Evolutionary conservation across 331 rosid species (phyloP), one percentile per base, ranked within the genome.

Genomic region (Dryas integrifolia): DNA sequence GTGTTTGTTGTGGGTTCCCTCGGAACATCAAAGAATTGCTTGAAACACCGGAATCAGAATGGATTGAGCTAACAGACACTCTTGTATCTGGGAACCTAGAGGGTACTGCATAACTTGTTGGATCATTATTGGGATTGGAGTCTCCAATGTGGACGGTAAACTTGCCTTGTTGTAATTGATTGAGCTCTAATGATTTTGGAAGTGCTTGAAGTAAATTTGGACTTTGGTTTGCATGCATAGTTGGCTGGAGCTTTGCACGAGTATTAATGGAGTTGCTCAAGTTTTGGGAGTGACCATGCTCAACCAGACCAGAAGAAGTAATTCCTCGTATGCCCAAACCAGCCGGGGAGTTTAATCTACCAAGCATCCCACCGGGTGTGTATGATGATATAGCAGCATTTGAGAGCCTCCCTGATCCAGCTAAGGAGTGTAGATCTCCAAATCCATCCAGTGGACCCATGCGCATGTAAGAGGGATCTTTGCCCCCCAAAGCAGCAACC

Each of bases 281-380:
- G 83, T 81, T 82, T 72, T 80, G 98, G 62, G 83, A 47, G 77
- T 83, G 81, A 74, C 83, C 77, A 4, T 85, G 90, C 24, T 72
- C 92, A 57, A 81, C 76, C 60, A 88, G 83, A 56, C 84, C 72
- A 41, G 89, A 66, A 52, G 92, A 81, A 77, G 84, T 65, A 12
- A 85, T 83, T 76, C 88, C 94, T 69, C 83, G 70, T 67, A 88
- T 12, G 90, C 65, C 80, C 82, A 82, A 79, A 79, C 85, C 77
- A 67, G 85, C 77, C 6, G 90, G 78, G 46, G 97, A 91, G 78
- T 88, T 90, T 70, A 89, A 77, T 81, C 96, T 79, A 63, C 84
- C 30, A 49, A 89, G 70, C 69, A 89, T 77, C 65, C 88, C 92
- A 58, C 60, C 65, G 9, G 90, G 82, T 44, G 88, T 40, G 79